phyloP scores from a whole-genome alignment of 495 filamentous ascomycete genomes.

The Talaromyces wortmannii region DNA sequence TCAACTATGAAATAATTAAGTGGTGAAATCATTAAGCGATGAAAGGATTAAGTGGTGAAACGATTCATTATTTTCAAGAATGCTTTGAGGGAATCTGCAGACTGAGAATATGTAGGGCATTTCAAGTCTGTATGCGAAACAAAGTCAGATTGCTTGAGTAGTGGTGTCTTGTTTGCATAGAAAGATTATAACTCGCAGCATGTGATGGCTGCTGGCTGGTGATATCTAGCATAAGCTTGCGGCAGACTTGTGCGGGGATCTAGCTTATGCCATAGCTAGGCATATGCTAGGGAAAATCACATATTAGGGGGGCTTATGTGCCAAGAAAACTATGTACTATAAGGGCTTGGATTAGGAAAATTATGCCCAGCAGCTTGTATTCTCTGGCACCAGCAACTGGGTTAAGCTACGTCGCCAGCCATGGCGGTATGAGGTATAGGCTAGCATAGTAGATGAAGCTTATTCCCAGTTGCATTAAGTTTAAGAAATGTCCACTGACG shows the following conservation, averaged over 20 bases:
- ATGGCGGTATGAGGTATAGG: too few relatives aligned
- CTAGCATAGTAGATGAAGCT: too few relatives aligned
- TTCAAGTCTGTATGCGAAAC: neutral
- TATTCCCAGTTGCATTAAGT: too few relatives aligned
- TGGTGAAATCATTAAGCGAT: too few relatives aligned
- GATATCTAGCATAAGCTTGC: neutral
- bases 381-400: neutral
- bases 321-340: neutral
- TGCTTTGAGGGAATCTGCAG: too few relatives aligned
- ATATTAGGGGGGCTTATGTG: neutral
- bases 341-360: neutral
- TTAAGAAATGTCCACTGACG: too few relatives aligned
- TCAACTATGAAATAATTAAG: too few relatives aligned
- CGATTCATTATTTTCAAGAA: too few relatives aligned
- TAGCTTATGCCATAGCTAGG: neutral
- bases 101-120: neutral
- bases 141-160: neutral
- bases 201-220: neutral
- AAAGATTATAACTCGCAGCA: neutral
- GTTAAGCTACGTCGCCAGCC: too few relatives aligned
- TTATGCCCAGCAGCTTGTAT: neutral
- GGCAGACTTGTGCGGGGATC: neutral
- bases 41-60: too few relatives aligned
- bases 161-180: neutral
- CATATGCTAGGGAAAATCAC: neutral